Percentiles rank a stretch among this genome's conserved stretches.
phyloP scores from a whole-genome alignment of 139 green algal species.

The Dunaliella sp. region DNA sequence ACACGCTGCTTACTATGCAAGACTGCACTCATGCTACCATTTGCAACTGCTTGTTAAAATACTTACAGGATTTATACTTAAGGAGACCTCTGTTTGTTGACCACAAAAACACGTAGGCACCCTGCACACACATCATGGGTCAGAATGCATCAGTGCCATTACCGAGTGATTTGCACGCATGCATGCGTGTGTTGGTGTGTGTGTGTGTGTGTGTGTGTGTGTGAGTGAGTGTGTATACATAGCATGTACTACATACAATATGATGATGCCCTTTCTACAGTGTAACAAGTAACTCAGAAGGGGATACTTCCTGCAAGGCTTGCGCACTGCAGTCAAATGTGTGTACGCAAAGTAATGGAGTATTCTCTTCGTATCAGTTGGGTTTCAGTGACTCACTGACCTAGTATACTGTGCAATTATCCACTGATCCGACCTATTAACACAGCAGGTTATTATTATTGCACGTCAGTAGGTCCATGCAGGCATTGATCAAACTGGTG shows the following conservation, averaged over 20 bases:
- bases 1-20: too few relatives aligned
- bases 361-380: not conserved
- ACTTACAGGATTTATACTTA: too few relatives aligned
- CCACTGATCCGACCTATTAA: not conserved
- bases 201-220: slow-evolving; percentile 9
- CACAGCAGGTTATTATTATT: not conserved
- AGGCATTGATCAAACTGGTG: not conserved
- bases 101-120: too few relatives aligned
- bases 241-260: too few relatives aligned
- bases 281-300: too few relatives aligned
- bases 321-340: not conserved
- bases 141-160: too few relatives aligned
- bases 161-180: not conserved
- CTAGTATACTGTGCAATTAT: not conserved
- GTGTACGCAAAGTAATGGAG: not conserved
- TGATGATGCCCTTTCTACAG: too few relatives aligned
- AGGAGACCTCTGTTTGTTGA: too few relatives aligned
- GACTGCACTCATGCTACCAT: too few relatives aligned
- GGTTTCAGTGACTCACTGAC: not conserved
- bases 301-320: too few relatives aligned
- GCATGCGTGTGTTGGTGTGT: not conserved
- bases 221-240: not conserved
- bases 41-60: too few relatives aligned
- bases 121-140: too few relatives aligned
- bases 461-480: not conserved